Evolutionary conservation across 148 eudicot species (phyloP).

Genomic region (Chenopodium berlandieri): DNA sequence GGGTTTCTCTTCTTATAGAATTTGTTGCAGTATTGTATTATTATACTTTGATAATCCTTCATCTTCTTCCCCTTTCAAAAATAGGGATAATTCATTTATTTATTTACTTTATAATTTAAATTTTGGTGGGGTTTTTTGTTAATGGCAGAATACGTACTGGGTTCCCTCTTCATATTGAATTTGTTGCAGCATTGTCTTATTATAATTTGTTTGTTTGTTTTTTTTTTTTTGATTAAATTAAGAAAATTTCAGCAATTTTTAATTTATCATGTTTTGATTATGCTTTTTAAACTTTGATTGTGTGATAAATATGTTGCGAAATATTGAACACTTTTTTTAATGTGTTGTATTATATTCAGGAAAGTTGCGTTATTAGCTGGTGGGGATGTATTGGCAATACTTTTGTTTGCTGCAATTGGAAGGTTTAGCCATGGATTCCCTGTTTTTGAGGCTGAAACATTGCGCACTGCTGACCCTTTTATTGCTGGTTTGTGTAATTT

Average conservation of each 20-base stretch:
- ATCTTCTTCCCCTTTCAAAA: constrained; percentile 49
- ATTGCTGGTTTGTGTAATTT: constrained; percentile 61
- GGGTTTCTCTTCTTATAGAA: no score
- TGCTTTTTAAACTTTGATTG: no score
- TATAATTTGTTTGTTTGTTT: background rate
- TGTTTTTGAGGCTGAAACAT: constrained; percentile 71
- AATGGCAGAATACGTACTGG: background rate
- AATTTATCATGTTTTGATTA: no score
- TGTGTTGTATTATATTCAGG: constrained; percentile 35
- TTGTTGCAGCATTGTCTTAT: background rate
- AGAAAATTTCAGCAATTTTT: background rate
- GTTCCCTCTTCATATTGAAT: background rate
- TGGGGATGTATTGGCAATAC: constrained; percentile 84
- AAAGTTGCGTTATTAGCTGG: constrained; percentile 77
- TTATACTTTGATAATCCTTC: constrained; percentile 61
- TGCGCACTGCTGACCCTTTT: constrained; percentile 90
- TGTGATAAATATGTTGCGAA: background rate
- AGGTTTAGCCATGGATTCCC: constrained; percentile 92
- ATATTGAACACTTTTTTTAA: background rate
- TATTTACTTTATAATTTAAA: background rate
- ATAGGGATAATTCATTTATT: constrained; percentile 58
- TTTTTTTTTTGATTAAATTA: background rate
- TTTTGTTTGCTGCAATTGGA: constrained; percentile 81
- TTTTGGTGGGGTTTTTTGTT: background rate
- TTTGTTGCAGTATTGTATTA: background rate